Percentiles rank a stretch among this genome's conserved stretches.
Evolutionary conservation across 2,329 filamentous ascomycete genomes (phyloP).

Genomic region (Aspergillus novofumigatus): DNA sequence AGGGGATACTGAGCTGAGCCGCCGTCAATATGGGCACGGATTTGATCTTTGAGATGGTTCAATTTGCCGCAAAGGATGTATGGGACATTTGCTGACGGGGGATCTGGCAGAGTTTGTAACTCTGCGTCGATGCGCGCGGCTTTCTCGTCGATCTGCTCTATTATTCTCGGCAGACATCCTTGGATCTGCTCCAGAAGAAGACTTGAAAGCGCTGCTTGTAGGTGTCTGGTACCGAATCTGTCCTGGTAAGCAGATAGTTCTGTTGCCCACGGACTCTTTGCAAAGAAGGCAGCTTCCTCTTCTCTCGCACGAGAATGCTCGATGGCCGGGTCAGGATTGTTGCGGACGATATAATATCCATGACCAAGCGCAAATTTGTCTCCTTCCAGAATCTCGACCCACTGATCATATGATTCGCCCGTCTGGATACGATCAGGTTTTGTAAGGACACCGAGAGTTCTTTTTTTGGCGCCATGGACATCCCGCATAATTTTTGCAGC

Average conservation of each 20-base stretch:
- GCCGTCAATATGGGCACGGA: constrained; percentile 54
- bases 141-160: constrained; percentile 41
- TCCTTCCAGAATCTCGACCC: constrained; percentile 60
- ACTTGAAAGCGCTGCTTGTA: constrained; percentile 48
- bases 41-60: constrained; percentile 51
- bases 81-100: constrained; percentile 62
- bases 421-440: constrained; percentile 71
- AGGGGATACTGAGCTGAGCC: constrained; percentile 40
- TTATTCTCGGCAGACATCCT: constrained; percentile 31
- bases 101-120: constrained; percentile 60
- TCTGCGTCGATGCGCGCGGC: constrained; percentile 52
- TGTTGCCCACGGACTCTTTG: constrained; percentile 42
- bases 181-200: constrained; percentile 48
- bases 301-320: constrained; percentile 46
- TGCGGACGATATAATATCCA: constrained; percentile 75
- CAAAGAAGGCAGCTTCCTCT: constrained; percentile 52
- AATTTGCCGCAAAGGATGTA: constrained; percentile 60
- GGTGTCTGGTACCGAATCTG: constrained; percentile 50
- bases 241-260: constrained; percentile 35
- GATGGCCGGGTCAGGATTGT: constrained; percentile 42
- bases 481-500: constrained; percentile 62
- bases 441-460: constrained; percentile 73
- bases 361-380: constrained; percentile 61
- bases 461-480: constrained; percentile 49
- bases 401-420: constrained; percentile 52